These are phyloP conservation scores for Hemerocallis citrina DNA, from an alignment of 106 monocot genomes.

Conservation along the genomic window DNA sequence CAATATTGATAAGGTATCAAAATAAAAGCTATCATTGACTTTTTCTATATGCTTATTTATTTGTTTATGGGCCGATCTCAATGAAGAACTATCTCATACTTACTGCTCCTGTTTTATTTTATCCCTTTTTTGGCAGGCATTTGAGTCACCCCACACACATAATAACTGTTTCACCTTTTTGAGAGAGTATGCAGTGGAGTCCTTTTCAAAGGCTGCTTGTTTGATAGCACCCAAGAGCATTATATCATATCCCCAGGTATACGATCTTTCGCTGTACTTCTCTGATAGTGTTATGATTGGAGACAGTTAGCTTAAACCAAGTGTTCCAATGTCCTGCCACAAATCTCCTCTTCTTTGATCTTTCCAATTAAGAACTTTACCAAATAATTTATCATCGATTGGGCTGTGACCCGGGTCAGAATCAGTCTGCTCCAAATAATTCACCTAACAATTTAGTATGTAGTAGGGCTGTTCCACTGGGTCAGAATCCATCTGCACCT, in stretches of 20 bases:
- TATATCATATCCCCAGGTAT: conserved; percentile 93
- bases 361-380: no score
- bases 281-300: no score
- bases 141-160: conserved; percentile 89
- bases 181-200: conserved; percentile 85
- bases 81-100: not conserved
- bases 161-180: conserved; percentile 71
- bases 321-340: no score
- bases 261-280: no score
- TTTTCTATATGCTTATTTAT: not conserved
- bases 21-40: not conserved
- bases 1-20: conserved; percentile 85
- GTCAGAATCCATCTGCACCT: no score
- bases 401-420: no score
- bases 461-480: no score
- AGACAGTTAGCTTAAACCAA: no score
- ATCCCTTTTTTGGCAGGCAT: conserved; percentile 43
- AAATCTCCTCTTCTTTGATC: no score
- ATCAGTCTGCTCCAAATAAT: no score
- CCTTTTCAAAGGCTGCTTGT: conserved; percentile 78
- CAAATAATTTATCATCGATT: no score
- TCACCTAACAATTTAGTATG: no score
- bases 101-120: not conserved
- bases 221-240: conserved; percentile 63
- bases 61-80: not conserved